Percentiles rank a stretch among this genome's conserved stretches.
Conservation (phyloP, 2,329 filamentous ascomycete genomes). For the Periconia digitata region DNA sequence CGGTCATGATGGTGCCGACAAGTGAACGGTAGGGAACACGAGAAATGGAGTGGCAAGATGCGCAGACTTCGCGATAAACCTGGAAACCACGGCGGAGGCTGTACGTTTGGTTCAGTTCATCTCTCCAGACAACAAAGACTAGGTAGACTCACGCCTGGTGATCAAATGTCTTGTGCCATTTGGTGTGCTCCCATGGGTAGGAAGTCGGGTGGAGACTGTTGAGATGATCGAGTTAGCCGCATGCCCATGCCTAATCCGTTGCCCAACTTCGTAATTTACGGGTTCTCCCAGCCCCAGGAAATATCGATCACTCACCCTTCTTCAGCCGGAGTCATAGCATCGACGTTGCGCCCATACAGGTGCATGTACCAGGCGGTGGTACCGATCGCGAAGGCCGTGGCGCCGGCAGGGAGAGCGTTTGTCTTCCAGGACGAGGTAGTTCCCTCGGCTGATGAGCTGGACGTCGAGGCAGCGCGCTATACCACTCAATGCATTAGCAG, state of each 20-base stretch:
- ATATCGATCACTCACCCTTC: conserved; percentile 78
- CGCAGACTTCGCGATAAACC: conserved; percentile 98
- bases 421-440: conserved; percentile 76
- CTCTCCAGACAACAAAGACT: neutral
- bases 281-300: neutral
- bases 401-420: conserved; percentile 83
- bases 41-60: conserved; percentile 93
- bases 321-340: conserved; percentile 90
- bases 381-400: conserved; percentile 82
- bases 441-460: conserved; percentile 67
- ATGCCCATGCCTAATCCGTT: conserved; percentile 6
- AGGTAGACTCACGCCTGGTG: conserved; percentile 79
- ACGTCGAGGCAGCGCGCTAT: conserved; percentile 67
- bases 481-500: conserved; percentile 36
- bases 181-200: conserved; percentile 94
- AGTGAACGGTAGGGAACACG: conserved; percentile 92
- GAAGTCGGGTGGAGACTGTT: conserved; percentile 82
- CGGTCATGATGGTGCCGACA: conserved; percentile 89
- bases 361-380: conserved; percentile 97
- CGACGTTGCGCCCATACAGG: conserved; percentile 84
- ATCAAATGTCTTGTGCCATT: conserved; percentile 94
- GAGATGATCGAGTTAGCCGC: neutral
- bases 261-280: neutral
- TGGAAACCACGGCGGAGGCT: conserved; percentile 99
- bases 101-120: neutral